Evolutionary conservation across 2,329 filamentous ascomycete species (phyloP), one percentile per base, ranked within the genome.

Genomic region (Trichoderma koningii): DNA sequence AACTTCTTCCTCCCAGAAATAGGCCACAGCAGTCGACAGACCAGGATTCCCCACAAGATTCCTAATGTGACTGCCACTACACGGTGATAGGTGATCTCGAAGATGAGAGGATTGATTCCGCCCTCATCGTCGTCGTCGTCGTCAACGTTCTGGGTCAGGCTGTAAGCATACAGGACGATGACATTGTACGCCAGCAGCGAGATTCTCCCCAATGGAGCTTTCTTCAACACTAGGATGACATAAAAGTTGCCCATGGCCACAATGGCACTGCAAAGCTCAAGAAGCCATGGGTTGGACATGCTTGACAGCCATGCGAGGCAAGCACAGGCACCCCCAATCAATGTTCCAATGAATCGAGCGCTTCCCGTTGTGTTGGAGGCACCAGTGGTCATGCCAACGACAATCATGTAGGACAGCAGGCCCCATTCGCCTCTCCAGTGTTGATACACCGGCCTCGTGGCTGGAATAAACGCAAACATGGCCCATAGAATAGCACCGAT

Each of bases 401-500:
- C 95, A 73, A 98, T 88, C 94, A 98, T 98, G 80, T 97, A 98
- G 0, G 93, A 97, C 63, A 99, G 77, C 2, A 99, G 82, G 23
- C 95, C 95, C 95, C 95, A 99, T 82, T 99, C 95, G 34, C 94
- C 94, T 74, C 94, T 85, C 92, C 93, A 98, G 71, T 89, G 89
- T 60, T 87, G 84, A 75, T 97, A 99, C 21, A 90, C 83, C 0
- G 91, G 90, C 60, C 93, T 83, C 2, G 93, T 96, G 9, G 84
- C 80, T 0, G 88, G 85, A 41, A 97, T 84, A 72, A 97, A 99
- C 2, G 95, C 89, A 70, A 96, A 91, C 76, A 95, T 86, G 19
- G 93, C 94, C 80, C 94, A 98, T 0, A 97, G 78, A 5, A 93
- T 86, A 14, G 95, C 95, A 23, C 95, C 95, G 47, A 94, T 85